Conservation (phyloP, 257 asterid species). For the Osmanthus fragrans region DNA sequence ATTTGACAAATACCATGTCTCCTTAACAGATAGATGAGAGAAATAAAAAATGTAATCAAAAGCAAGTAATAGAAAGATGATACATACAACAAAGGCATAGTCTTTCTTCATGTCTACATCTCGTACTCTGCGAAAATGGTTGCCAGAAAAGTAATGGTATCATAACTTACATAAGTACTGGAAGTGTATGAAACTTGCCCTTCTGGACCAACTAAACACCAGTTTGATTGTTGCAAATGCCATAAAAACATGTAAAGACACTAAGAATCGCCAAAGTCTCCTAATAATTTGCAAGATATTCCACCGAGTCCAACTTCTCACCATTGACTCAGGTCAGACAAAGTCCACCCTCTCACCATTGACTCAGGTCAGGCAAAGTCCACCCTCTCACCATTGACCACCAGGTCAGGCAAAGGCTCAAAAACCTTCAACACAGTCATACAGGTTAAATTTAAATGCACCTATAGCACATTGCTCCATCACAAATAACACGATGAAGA, state of each 20-base stretch:
- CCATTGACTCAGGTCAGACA: no score
- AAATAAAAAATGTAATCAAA: not conserved
- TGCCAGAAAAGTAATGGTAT: slow-evolving; percentile 88
- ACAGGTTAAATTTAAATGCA: slow-evolving; percentile 47
- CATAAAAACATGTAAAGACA: slow-evolving; percentile 69
- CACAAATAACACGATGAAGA: slow-evolving; percentile 36
- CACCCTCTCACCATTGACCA: slow-evolving; percentile 28
- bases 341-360: slow-evolving; percentile 68
- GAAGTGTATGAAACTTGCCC: slow-evolving; percentile 60
- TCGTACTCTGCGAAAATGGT: slow-evolving; percentile 81
- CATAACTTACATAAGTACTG: slow-evolving; percentile 59
- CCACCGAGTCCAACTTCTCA: slow-evolving; percentile 73
- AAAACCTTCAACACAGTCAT: slow-evolving; percentile 81
- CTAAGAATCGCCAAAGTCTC: slow-evolving; percentile 69
- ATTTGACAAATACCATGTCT: not conserved
- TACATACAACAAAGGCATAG: slow-evolving; percentile 72
- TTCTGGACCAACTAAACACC: slow-evolving; percentile 75
- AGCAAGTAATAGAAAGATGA: slow-evolving; percentile 9
- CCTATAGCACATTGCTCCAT: slow-evolving; percentile 32
- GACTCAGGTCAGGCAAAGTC: slow-evolving; percentile 54
- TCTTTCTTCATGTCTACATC: slow-evolving; percentile 85
- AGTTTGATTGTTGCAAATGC: slow-evolving; percentile 73
- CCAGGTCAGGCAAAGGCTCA: slow-evolving; percentile 47
- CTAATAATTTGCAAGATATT: slow-evolving; percentile 62
- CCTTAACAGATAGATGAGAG: not conserved